Evolutionary conservation across 202 grass and related monocot genomes (phyloP).

Genomic region (Musa balbisiana): DNA sequence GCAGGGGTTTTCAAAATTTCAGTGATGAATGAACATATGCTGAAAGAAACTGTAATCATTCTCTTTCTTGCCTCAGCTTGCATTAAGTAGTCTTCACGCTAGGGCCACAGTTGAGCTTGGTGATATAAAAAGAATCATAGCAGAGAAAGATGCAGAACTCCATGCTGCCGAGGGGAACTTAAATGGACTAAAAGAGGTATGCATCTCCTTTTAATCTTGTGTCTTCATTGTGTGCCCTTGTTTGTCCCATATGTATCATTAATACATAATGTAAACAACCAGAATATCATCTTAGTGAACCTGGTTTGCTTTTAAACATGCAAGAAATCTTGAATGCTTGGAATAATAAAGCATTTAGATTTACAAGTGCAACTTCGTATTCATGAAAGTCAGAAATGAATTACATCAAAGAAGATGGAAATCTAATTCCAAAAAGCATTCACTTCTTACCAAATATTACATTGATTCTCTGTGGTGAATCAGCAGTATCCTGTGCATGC

Average conservation of each 20-base stretch:
- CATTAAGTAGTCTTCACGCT: conserved; percentile 9
- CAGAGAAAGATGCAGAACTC: conserved; percentile 20
- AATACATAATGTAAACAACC: background rate
- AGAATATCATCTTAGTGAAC: background rate
- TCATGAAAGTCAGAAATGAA: background rate
- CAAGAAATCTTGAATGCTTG: background rate
- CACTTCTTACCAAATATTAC: too few relatives aligned
- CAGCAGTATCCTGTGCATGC: background rate
- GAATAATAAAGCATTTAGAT: background rate
- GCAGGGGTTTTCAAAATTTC: background rate
- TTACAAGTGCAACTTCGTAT: background rate
- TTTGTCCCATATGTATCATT: background rate
- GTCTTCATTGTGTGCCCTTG: too few relatives aligned
- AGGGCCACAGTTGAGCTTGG: conserved; percentile 13
- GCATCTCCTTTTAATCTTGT: background rate
- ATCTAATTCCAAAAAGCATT: background rate
- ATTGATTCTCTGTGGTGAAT: too few relatives aligned
- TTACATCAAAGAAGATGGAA: background rate
- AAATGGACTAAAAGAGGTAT: conserved; percentile 24
- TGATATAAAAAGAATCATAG: conserved; percentile 5
- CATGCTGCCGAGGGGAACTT: conserved; percentile 6
- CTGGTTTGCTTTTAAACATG: background rate
- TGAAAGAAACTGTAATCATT: background rate
- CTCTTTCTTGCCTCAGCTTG: conserved; percentile 2
- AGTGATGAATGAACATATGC: background rate